phyloP scores from a whole-genome alignment of 192 early-diverging fungal genomes.

The Coemansia sp. region DNA sequence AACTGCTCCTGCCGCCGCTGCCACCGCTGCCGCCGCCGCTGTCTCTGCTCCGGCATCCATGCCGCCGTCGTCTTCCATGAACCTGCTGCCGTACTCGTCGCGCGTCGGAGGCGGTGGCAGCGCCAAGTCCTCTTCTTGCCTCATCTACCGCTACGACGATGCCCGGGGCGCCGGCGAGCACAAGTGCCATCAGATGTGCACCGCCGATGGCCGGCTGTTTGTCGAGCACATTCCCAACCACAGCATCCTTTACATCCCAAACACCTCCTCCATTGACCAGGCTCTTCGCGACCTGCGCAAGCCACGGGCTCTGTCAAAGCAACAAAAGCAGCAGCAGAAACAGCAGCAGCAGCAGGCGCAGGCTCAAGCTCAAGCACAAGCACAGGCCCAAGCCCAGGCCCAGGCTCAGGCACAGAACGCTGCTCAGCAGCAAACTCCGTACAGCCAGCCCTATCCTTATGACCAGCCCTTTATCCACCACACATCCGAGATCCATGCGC shows the following conservation, averaged over 20 bases:
- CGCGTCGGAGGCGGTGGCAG: constrained; percentile 10
- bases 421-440: not conserved
- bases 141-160: constrained; percentile 45
- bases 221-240: constrained; percentile 49
- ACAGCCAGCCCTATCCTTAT: constrained; percentile 1
- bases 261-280: constrained; percentile 29
- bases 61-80: constrained; percentile 2
- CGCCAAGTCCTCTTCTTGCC: constrained; percentile 19
- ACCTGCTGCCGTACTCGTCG: constrained; percentile 28
- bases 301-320: constrained; percentile 17
- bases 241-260: constrained; percentile 39
- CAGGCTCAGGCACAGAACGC: constrained; percentile 3
- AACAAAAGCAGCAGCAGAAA: constrained; percentile 10
- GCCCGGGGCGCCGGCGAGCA: constrained; percentile 21
- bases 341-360: constrained; percentile 1
- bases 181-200: constrained; percentile 40
- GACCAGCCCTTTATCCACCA: constrained; percentile 2
- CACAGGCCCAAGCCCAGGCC: constrained; percentile 6
- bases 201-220: constrained; percentile 38
- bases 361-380: constrained; percentile 4
- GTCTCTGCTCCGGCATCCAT: not conserved
- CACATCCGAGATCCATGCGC: not conserved
- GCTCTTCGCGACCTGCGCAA: constrained; percentile 27
- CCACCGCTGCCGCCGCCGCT: not conserved
- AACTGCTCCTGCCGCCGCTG: not conserved